phyloP scores from a whole-genome alignment of 768 basidiomycete species.

The Leccinum sublutescens region DNA sequence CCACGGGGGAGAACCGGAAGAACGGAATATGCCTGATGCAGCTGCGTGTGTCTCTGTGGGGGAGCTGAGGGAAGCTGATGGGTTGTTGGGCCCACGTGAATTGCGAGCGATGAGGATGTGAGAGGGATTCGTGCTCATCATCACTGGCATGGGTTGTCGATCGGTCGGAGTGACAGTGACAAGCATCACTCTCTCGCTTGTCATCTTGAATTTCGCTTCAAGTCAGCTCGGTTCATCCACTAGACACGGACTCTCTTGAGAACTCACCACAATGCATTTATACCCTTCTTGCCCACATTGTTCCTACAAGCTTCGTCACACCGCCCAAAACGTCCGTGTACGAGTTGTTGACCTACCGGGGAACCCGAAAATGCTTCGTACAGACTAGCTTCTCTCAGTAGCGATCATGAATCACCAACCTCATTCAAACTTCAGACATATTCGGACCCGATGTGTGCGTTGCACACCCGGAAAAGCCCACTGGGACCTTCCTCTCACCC shows the following conservation, averaged over 20 bases:
- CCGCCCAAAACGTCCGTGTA: no score
- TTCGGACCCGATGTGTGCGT: slow-evolving; percentile 14
- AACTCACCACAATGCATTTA: no score
- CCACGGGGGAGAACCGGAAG: slow-evolving; percentile 78
- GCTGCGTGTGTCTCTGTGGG: slow-evolving; percentile 89
- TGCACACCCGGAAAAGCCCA: slow-evolving; percentile 21
- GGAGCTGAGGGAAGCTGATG: slow-evolving; percentile 77
- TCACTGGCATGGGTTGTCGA: not conserved
- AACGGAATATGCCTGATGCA: slow-evolving; percentile 79
- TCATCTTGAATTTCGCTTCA: no score
- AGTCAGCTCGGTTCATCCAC: no score
- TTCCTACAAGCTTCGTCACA: no score
- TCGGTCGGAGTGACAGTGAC: not conserved
- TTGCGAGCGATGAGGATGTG: slow-evolving; percentile 88
- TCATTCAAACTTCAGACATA: not conserved
- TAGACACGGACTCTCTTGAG: no score
- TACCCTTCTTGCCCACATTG: no score
- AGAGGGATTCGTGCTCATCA: slow-evolving; percentile 57
- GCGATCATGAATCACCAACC: slow-evolving; percentile 23
- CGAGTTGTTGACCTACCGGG: no score
- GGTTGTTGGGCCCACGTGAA: slow-evolving; percentile 72
- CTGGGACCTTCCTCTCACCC: slow-evolving; percentile 23
- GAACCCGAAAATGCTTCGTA: no score
- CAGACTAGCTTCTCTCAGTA: slow-evolving; percentile 5
- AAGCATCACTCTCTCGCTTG: not conserved